phyloP scores from a whole-genome alignment of 352 stramenopile genomes.

The Phytophthora nicotianae region DNA sequence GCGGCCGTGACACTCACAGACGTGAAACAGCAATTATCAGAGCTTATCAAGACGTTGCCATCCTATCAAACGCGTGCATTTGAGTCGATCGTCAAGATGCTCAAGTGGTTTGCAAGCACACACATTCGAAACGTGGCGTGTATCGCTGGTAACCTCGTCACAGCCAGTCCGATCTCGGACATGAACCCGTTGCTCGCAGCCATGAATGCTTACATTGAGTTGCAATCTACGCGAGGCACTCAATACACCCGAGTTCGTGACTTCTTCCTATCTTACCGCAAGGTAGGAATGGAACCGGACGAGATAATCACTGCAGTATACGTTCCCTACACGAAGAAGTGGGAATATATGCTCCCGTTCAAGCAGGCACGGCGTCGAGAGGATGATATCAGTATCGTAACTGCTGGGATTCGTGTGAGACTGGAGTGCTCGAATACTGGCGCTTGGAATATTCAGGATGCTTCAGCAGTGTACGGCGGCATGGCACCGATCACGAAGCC shows the following conservation, averaged over 20 bases:
- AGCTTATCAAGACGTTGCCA: slow-evolving; percentile 39
- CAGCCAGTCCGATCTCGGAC: slow-evolving; percentile 96
- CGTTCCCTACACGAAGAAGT: slow-evolving; percentile 84
- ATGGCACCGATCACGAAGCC: slow-evolving; percentile 78
- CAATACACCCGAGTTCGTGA: slow-evolving; percentile 80
- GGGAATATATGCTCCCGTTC: slow-evolving; percentile 95
- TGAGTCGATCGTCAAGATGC: slow-evolving; percentile 83
- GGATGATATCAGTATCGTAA: slow-evolving; percentile 98
- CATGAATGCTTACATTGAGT: slow-evolving; percentile 80
- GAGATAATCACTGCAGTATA: slow-evolving; percentile 94
- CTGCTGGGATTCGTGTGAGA: slow-evolving; percentile 89
- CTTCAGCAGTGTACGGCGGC: slow-evolving; percentile 65
- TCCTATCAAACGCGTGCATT: slow-evolving; percentile 57
- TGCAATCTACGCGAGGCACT: slow-evolving; percentile 42
- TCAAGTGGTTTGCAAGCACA: slow-evolving; percentile 97
- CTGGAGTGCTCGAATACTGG: slow-evolving; percentile 73
- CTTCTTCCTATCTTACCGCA: slow-evolving; percentile 96
- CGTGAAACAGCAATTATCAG: slow-evolving; percentile 66
- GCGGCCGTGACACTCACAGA: slow-evolving; percentile 77
- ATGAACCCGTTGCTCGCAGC: slow-evolving; percentile 96
- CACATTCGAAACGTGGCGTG: slow-evolving; percentile 98
- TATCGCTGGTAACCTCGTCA: slow-evolving; percentile 96
- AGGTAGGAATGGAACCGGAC: slow-evolving; percentile 85
- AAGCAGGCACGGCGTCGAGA: slow-evolving; percentile 95
- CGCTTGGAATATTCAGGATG: slow-evolving; percentile 76